A percentile compares a stretch with the other conserved stretches of the same genome.
Conservation (phyloP, 2,329 filamentous ascomycete genomes). For the Nannizzia gypsea region DNA sequence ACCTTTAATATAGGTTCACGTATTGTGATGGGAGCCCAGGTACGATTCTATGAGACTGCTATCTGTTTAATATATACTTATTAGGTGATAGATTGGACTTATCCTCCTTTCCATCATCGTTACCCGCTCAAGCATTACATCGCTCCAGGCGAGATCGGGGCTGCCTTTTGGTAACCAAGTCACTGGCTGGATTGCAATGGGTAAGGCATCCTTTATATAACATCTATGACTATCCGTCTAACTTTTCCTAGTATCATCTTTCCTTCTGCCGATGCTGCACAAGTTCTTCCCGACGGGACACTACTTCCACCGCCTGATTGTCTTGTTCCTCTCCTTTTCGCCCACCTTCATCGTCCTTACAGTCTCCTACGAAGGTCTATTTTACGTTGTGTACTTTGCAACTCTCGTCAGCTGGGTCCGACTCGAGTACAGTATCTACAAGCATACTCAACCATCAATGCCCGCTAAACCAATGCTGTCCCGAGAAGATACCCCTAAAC, state of each 20-base stretch:
- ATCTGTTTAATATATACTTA: conserved; percentile 8
- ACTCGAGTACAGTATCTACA: conserved; percentile 69
- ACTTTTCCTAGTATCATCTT: conserved; percentile 48
- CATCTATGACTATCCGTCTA: conserved; percentile 13
- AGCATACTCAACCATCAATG: conserved; percentile 20
- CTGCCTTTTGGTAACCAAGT: conserved; percentile 79
- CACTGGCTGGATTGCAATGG: conserved; percentile 68
- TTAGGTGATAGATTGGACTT: conserved; percentile 51
- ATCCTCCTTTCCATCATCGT: conserved; percentile 71
- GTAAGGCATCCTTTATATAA: conserved; percentile 37
- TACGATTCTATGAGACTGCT: conserved; percentile 15
- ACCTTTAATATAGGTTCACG: conserved; percentile 27
- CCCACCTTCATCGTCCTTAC: conserved; percentile 92
- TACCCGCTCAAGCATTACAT: conserved; percentile 73
- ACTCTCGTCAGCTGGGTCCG: conserved; percentile 79
- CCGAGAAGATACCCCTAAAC: conserved; percentile 5
- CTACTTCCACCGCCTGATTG: conserved; percentile 77
- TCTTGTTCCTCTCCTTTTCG: conserved; percentile 85
- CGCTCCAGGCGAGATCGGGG: conserved; percentile 72
- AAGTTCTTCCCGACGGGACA: conserved; percentile 67
- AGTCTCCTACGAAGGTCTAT: conserved; percentile 93
- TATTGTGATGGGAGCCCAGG: conserved; percentile 37
- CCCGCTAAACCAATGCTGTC: background rate
- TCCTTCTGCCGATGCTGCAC: conserved; percentile 72
- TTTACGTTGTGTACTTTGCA: conserved; percentile 80